Percentiles rank a stretch among this genome's conserved stretches.
Conservation (phyloP, 768 basidiomycete genomes). For the Lactifluus piperatus region DNA sequence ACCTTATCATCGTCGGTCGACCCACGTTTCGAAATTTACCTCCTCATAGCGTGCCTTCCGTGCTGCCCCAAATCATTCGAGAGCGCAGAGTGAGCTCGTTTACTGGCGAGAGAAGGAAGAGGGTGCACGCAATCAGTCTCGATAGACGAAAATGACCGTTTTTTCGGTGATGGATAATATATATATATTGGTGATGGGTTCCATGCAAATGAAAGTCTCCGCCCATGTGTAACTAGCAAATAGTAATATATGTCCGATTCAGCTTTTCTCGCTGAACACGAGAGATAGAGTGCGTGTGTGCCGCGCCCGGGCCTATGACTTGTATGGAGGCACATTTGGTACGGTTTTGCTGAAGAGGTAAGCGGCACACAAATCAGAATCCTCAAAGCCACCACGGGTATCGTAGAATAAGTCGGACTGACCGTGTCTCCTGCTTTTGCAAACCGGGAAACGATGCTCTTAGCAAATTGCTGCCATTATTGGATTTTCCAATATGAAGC, state of each 20-base stretch:
- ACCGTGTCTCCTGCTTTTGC: conserved; percentile 39
- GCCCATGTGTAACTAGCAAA: not conserved
- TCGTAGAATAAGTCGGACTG: conserved; percentile 11
- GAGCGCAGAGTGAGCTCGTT: conserved; percentile 76
- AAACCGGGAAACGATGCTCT: conserved; percentile 63
- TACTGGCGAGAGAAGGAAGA: conserved; percentile 87
- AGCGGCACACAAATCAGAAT: not conserved
- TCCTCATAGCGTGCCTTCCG: conserved; percentile 50
- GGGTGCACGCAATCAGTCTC: conserved; percentile 44
- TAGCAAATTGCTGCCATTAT: conserved; percentile 44
- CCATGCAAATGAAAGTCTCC: not conserved
- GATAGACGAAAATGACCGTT: conserved; percentile 6
- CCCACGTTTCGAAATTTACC: not conserved
- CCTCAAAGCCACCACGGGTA: no score
- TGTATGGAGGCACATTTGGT: conserved; percentile 29
- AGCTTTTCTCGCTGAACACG: not conserved
- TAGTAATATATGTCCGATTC: not conserved
- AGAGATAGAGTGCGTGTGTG: not conserved
- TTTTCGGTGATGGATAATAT: not conserved
- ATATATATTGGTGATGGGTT: not conserved
- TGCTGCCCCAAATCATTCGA: conserved; percentile 62
- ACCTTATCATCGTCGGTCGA: not conserved
- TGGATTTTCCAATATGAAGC: conserved; percentile 71
- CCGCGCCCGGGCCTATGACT: conserved; percentile 22
- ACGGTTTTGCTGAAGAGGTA: not conserved